phyloP scores from a whole-genome alignment of 768 basidiomycete genomes.

The Phlebiopsis flavidoalba region DNA sequence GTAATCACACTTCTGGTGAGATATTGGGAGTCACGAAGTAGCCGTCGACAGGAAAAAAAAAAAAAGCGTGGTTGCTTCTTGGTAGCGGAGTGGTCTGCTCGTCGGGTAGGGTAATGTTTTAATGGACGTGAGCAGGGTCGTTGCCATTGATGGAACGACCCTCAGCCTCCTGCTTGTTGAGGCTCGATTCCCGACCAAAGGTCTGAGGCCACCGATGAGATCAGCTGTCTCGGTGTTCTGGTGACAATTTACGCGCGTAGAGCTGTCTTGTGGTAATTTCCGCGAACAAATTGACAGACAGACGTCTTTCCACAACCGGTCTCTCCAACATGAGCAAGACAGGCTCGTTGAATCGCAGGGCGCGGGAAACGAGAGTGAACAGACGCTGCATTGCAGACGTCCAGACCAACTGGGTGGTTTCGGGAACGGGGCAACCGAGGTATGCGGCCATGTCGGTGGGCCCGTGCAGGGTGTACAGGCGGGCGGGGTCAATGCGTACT shows the following conservation, averaged over 20 bases:
- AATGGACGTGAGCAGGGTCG: constrained; percentile 33
- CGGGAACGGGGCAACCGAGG: constrained; percentile 52
- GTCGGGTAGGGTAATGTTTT: constrained; percentile 27
- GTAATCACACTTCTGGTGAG: constrained; percentile 24
- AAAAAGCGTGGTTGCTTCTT: constrained; percentile 23
- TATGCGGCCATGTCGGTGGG: constrained; percentile 37
- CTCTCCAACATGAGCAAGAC: constrained; percentile 93
- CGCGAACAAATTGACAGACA: constrained; percentile 86
- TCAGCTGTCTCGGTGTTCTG: constrained; percentile 99
- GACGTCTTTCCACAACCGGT: constrained; percentile 98
- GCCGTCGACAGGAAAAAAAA: constrained; percentile 13
- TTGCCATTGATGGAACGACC: constrained; percentile 40
- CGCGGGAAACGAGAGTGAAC: constrained; percentile 79
- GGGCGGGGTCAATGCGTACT: constrained; percentile 69
- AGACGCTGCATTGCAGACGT: constrained; percentile 90
- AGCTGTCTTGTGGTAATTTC: constrained; percentile 56
- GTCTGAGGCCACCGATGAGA: constrained; percentile 88
- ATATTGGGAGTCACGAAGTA: constrained; percentile 24
- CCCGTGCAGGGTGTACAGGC: constrained; percentile 58
- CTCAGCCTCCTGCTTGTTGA: constrained; percentile 48
- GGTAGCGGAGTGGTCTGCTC: constrained; percentile 21
- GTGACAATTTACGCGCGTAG: constrained; percentile 85
- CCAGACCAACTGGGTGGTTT: constrained; percentile 67
- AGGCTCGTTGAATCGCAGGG: constrained; percentile 87
- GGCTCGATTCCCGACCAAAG: constrained; percentile 73